A percentile compares a stretch with the other conserved stretches of the same genome.
These are phyloP conservation scores for Paramecium primaurelia DNA, from an alignment of 73 alveolate genomes.

Conservation along the genomic window DNA sequence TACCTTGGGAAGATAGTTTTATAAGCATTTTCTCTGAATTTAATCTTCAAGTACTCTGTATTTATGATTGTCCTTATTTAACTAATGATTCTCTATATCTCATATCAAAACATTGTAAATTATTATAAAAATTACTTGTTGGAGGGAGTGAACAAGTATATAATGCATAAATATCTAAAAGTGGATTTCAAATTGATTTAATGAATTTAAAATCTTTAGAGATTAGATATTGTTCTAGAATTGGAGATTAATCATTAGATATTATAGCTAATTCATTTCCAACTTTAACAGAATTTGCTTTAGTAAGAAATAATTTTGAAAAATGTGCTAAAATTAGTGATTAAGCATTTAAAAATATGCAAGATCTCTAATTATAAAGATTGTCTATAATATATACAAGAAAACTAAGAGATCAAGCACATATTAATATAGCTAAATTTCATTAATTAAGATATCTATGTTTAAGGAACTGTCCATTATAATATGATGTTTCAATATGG, in stretches of 20 bases:
- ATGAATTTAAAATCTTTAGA: slow-evolving; percentile 9
- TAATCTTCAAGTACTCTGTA: not conserved
- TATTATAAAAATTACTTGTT: not conserved
- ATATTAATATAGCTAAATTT: not conserved
- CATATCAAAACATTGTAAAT: slow-evolving; percentile 23
- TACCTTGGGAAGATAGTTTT: not conserved
- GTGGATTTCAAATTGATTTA: not conserved
- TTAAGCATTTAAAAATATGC: not conserved
- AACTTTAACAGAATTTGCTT: not conserved
- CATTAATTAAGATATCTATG: slow-evolving; percentile 34
- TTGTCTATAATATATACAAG: slow-evolving; percentile 38
- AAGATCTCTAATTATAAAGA: not conserved
- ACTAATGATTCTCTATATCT: slow-evolving; percentile 31
- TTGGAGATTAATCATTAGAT: slow-evolving; percentile 42
- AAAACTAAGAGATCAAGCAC: slow-evolving; percentile 35
- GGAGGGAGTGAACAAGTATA: slow-evolving; percentile 51
- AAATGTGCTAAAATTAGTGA: slow-evolving; percentile 61
- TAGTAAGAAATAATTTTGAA: slow-evolving; percentile 48
- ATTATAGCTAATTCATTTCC: slow-evolving; percentile 6
- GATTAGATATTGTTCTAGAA: slow-evolving; percentile 15
- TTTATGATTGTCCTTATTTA: slow-evolving; percentile 46
- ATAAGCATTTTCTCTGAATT: not conserved
- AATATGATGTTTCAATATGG: slow-evolving; percentile 47
- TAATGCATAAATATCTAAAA: not conserved
- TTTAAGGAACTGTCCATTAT: slow-evolving; percentile 41